These are phyloP conservation scores for Fagus sylvatica DNA, from an alignment of 306 rosid genomes.

Conservation along the genomic window DNA sequence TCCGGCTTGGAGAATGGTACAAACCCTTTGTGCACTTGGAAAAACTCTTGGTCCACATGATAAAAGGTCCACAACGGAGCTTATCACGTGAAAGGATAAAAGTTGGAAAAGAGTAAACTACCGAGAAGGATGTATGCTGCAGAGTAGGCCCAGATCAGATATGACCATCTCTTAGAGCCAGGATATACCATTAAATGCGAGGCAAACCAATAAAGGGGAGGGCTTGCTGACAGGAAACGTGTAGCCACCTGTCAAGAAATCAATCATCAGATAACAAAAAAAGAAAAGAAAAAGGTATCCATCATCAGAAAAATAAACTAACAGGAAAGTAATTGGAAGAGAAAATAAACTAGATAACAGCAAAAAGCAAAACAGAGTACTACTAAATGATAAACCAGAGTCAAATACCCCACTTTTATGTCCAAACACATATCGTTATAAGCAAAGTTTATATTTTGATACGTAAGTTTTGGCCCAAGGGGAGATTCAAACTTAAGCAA, in stretches of 20 bases:
- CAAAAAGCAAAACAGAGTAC: not conserved
- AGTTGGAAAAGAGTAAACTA: conserved; percentile 79
- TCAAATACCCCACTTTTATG: not conserved
- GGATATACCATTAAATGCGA: conserved; percentile 55
- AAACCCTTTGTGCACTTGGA: not conserved
- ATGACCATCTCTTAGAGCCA: conserved; percentile 52
- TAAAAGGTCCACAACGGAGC: not conserved
- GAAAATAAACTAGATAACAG: conserved; percentile 2
- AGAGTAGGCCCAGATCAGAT: conserved; percentile 77
- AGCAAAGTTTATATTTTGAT: not conserved
- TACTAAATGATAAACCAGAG: not conserved
- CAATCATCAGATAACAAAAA: conserved; percentile 14
- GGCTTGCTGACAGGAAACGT: conserved; percentile 85
- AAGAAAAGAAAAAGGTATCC: not conserved
- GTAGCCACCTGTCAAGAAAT: conserved; percentile 71
- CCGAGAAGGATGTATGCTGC: conserved; percentile 82
- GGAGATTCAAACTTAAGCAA: not conserved
- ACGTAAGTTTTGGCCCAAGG: no score
- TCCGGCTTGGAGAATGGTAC: not conserved
- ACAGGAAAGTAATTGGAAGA: conserved; percentile 13
- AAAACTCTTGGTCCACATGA: not conserved
- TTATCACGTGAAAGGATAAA: conserved; percentile 85
- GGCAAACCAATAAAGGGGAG: conserved; percentile 91
- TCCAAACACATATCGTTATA: not conserved
- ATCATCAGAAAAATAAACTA: not conserved